Percentiles rank a stretch among this genome's conserved stretches.
Conservation (phyloP, 805 yeast genomes). For the Candida ascalaphidarum region DNA sequence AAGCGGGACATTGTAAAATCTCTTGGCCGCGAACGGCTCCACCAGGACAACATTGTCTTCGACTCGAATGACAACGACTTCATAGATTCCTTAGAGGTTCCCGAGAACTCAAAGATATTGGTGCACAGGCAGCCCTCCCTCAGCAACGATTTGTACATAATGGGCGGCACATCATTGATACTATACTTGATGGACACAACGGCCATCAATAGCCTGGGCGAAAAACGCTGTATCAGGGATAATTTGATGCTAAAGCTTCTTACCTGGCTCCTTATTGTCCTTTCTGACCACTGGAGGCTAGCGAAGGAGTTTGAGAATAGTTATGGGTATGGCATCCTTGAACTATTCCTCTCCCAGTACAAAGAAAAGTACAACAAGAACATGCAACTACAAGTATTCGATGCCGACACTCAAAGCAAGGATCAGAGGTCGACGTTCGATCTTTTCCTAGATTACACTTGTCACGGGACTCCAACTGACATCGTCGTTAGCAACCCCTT, state of each 20-base stretch:
- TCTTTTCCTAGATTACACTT: no score
- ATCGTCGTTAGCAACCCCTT: slow-evolving; percentile 42
- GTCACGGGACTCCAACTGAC: no score
- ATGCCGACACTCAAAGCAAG: slow-evolving; percentile 1
- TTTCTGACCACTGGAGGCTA: slow-evolving; percentile 42
- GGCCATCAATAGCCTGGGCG: slow-evolving; percentile 14
- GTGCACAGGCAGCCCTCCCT: slow-evolving; percentile 18
- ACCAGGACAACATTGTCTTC: slow-evolving; percentile 6
- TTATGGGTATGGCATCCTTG: slow-evolving; percentile 53
- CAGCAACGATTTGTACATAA: slow-evolving; percentile 25
- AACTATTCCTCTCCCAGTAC: slow-evolving; percentile 44
- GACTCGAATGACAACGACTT: slow-evolving; percentile 6
- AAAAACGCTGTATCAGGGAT: slow-evolving; percentile 8
- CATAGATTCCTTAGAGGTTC: slow-evolving; percentile 1
- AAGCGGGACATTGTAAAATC: slow-evolving; percentile 1
- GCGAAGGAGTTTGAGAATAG: slow-evolving; percentile 49
- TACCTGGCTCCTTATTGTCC: slow-evolving; percentile 31
- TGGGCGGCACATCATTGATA: slow-evolving; percentile 46
- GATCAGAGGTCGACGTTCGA: not conserved
- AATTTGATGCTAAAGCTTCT: slow-evolving; percentile 23
- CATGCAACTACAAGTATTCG: slow-evolving; percentile 5
- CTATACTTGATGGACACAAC: slow-evolving; percentile 40
- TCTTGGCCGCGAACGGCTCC: slow-evolving; percentile 1
- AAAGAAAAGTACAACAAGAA: slow-evolving; percentile 14
- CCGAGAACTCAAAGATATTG: not conserved